These are phyloP conservation scores for Neofusicoccum laricinum DNA, from an alignment of 2,329 filamentous ascomycete genomes.

Conservation along the genomic window DNA sequence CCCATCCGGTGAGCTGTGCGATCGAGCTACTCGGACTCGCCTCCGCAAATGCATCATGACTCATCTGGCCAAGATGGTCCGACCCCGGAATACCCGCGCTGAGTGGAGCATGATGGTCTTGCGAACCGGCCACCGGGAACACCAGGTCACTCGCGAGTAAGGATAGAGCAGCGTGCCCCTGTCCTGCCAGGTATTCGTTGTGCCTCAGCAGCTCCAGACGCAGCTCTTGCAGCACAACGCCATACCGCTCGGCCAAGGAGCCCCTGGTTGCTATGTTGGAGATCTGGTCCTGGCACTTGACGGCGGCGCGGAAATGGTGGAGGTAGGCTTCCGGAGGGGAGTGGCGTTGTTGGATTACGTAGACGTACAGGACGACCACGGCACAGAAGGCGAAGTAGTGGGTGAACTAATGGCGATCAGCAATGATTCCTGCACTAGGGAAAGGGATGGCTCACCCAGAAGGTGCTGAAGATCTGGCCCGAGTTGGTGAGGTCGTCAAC, in stretches of 20 bases:
- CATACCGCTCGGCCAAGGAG: constrained; percentile 45
- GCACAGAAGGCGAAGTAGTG: constrained; percentile 56
- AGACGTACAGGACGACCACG: constrained; percentile 54
- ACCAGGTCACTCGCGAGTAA: neutral
- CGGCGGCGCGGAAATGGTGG: constrained; percentile 41
- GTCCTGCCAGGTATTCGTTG: constrained; percentile 15
- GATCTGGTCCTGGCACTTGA: constrained; percentile 42
- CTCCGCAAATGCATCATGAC: neutral
- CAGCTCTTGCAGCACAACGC: constrained; percentile 53
- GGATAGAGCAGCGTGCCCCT: too few relatives aligned
- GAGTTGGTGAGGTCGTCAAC: constrained; percentile 43
- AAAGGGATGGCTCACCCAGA: constrained; percentile 34
- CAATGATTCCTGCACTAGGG: neutral
- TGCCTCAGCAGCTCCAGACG: constrained; percentile 40
- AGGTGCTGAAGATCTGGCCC: constrained; percentile 44
- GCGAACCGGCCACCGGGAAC: neutral
- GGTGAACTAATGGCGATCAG: constrained; percentile 38
- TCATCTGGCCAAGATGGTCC: neutral
- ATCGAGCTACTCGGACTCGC: constrained; percentile 24
- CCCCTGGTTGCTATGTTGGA: constrained; percentile 30
- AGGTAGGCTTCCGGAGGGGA: constrained; percentile 48
- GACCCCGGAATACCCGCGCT: too few relatives aligned
- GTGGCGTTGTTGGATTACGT: constrained; percentile 50
- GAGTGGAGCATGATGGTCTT: too few relatives aligned
- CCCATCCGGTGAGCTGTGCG: constrained; percentile 37